Percentiles rank a stretch among this genome's conserved stretches.
These are phyloP conservation scores for Astrocystis sublimbata DNA, from an alignment of 495 filamentous ascomycete species.

Conservation along the genomic window DNA sequence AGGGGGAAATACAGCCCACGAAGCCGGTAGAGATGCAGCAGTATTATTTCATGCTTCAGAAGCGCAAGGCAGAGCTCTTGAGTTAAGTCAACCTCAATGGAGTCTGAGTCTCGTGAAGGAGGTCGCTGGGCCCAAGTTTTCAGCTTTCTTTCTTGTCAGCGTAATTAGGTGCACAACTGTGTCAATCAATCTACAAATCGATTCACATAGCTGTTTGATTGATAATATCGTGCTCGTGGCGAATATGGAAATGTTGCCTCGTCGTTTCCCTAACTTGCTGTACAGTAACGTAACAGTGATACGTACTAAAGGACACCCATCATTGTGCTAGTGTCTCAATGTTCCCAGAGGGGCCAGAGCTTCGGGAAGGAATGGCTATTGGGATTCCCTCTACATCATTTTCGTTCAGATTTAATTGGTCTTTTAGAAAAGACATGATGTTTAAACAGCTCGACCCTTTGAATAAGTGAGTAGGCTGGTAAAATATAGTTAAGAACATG, in stretches of 20 bases:
- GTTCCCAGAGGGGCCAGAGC: no score
- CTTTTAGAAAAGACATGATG: no score
- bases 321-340: no score
- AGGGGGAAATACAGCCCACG: slow-evolving; percentile 22
- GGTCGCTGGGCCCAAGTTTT: neutral
- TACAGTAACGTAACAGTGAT: slow-evolving; percentile 7
- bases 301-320: neutral
- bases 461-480: no score
- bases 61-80: slow-evolving; percentile 19
- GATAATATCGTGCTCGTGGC: no score
- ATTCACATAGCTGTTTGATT: neutral
- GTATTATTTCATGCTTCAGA: slow-evolving; percentile 25
- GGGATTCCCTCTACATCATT: no score
- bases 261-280: neutral
- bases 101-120: no score
- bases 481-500: no score
- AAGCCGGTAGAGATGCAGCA: slow-evolving; percentile 24
- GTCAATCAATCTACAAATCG: neutral
- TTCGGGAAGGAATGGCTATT: no score
- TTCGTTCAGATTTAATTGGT: no score
- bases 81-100: neutral
- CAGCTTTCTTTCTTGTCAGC: neutral
- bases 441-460: no score
- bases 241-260: no score
- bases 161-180: neutral